A percentile compares a stretch with the other conserved stretches of the same genome.
These are phyloP conservation scores for Yarrowia osloensis DNA, from an alignment of 805 yeast species.

Conservation along the genomic window DNA sequence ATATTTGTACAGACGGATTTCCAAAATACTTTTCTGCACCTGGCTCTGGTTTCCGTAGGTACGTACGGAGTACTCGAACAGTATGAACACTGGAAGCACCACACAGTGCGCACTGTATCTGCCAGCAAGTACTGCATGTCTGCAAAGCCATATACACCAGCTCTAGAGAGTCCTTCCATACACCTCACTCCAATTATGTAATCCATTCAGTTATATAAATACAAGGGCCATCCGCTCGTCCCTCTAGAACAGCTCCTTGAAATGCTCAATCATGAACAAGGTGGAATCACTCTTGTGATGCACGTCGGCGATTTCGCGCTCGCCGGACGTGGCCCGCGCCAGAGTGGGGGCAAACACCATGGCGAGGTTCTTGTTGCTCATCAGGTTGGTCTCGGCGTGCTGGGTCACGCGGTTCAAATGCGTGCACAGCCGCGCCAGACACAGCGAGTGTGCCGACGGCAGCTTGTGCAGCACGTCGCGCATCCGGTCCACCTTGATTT, in stretches of 20 bases:
- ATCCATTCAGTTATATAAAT: constrained; percentile 15
- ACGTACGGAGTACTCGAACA: too few relatives aligned
- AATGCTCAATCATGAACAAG: constrained; percentile 57
- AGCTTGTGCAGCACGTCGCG: constrained; percentile 51
- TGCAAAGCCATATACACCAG: too few relatives aligned
- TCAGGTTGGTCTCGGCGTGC: constrained; percentile 61
- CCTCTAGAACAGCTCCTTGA: constrained; percentile 21
- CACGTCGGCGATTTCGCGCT: constrained; percentile 83
- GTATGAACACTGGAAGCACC: too few relatives aligned
- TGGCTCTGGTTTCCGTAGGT: too few relatives aligned
- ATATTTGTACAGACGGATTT: too few relatives aligned
- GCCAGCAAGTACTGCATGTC: too few relatives aligned
- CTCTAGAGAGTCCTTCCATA: too few relatives aligned
- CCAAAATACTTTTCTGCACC: too few relatives aligned
- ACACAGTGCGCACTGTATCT: too few relatives aligned
- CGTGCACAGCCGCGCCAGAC: constrained; percentile 56
- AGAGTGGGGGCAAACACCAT: constrained; percentile 95
- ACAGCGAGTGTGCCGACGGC: constrained; percentile 67
- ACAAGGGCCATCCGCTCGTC: background rate
- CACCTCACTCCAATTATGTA: background rate
- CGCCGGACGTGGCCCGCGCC: constrained; percentile 75
- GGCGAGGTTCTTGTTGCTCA: constrained; percentile 80
- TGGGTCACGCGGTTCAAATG: constrained; percentile 67
- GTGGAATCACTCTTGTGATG: constrained; percentile 74
- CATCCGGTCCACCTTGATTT: constrained; percentile 49